Conservation (phyloP, 2,329 filamentous ascomycete genomes). For the Domatiomyces catenatus region DNA sequence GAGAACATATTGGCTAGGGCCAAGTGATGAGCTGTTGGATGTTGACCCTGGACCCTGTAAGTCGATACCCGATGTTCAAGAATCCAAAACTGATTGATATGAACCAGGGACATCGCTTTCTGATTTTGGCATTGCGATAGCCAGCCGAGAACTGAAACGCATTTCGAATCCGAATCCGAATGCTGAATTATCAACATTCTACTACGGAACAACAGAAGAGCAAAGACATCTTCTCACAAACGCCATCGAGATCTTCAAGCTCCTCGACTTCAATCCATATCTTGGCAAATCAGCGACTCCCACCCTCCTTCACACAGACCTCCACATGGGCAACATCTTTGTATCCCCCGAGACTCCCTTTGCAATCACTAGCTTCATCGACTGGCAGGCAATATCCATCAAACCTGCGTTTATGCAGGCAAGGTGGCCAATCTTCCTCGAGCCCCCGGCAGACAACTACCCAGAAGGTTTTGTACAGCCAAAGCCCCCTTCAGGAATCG, state of each 20-base stretch:
- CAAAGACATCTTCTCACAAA: too few species aligned
- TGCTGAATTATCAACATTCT: too few species aligned
- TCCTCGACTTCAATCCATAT: not conserved
- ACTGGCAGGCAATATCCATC: conserved; percentile 18
- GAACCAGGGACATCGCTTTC: not conserved
- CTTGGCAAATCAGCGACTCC: conserved; percentile 8
- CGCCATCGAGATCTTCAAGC: too few species aligned
- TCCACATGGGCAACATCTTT: conserved; percentile 24
- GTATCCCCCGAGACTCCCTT: conserved; percentile 14
- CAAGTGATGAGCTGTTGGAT: not conserved
- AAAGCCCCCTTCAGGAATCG: conserved; percentile 20
- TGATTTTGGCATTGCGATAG: not conserved
- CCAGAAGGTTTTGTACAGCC: conserved; percentile 9
- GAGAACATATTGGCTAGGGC: too few species aligned
- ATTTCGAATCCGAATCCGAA: too few species aligned
- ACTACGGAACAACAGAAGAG: too few species aligned
- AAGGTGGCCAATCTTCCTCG: conserved; percentile 18
- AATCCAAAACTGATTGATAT: too few species aligned
- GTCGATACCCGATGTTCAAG: too few species aligned
- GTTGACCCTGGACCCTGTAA: not conserved
- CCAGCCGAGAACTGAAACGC: not conserved
- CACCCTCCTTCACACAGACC: conserved; percentile 17
- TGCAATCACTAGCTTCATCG: conserved; percentile 17
- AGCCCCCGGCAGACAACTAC: conserved; percentile 15
- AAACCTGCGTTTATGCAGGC: conserved; percentile 20